These are phyloP conservation scores for Lipomyces yamadae DNA, from an alignment of 805 yeast species.

Conservation along the genomic window DNA sequence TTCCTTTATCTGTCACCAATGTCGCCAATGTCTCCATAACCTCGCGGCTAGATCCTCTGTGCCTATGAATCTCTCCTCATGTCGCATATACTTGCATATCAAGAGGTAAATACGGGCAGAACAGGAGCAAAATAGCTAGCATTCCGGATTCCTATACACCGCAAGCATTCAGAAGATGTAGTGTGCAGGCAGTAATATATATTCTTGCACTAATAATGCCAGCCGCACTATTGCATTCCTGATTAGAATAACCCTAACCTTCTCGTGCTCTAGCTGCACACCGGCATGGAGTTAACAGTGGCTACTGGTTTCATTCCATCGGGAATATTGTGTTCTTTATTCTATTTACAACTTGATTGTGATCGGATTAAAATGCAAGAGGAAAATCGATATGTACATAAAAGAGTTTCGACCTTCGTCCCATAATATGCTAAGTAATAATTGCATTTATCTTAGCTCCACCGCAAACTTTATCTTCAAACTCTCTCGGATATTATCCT, in stretches of 20 bases:
- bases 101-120: neutral
- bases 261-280: no score
- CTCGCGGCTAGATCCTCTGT: neutral
- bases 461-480: conserved; percentile 46
- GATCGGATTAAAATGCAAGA: no score
- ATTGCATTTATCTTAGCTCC: conserved; percentile 19
- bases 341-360: no score
- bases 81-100: neutral
- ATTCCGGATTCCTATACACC: neutral
- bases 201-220: no score
- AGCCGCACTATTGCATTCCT: no score
- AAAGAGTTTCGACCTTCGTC: neutral
- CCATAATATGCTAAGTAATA: neutral
- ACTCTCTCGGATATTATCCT: conserved; percentile 64
- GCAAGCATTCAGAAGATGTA: no score
- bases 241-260: no score
- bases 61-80: neutral
- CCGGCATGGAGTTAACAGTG: no score
- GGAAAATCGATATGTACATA: neutral
- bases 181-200: no score
- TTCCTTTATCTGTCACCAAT: neutral
- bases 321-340: no score
- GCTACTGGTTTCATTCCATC: no score
- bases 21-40: neutral
- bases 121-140: neutral